Conservation (phyloP, 2,329 filamentous ascomycete species). For the Aspergillus puulaauensis region DNA sequence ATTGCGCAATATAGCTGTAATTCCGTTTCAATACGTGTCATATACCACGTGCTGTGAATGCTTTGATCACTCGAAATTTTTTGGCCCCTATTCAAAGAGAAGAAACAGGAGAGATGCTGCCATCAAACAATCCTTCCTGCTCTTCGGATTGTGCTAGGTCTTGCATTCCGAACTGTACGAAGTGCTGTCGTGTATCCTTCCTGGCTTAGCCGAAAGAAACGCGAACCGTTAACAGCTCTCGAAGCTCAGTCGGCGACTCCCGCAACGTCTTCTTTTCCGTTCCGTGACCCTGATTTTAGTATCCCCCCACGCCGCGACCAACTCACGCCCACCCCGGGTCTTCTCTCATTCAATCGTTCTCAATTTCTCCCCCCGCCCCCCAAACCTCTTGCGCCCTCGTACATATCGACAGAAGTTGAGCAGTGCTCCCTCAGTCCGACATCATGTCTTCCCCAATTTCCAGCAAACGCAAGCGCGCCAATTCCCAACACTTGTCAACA, state of each 20-base stretch:
- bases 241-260: slow-evolving; percentile 15
- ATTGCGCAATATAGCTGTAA: neutral
- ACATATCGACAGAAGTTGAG: slow-evolving; percentile 21
- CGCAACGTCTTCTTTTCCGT: slow-evolving; percentile 13
- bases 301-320: slow-evolving; percentile 6
- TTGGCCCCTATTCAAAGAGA: slow-evolving; percentile 2
- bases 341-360: slow-evolving; percentile 1
- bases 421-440: slow-evolving; percentile 24
- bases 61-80: slow-evolving; percentile 1
- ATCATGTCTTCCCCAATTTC: slow-evolving; percentile 63
- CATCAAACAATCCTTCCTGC: neutral
- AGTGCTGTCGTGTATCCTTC: neutral
- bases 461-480: slow-evolving; percentile 77
- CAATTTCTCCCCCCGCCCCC: neutral
- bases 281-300: slow-evolving; percentile 7
- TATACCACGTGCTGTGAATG: slow-evolving; percentile 6
- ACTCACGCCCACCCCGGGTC: neutral
- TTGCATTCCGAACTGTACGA: neutral
- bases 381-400: neutral
- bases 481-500: slow-evolving; percentile 39
- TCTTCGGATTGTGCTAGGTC: neutral
- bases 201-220: slow-evolving; percentile 1
- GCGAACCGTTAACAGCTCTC: neutral
- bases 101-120: neutral
- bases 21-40: neutral